Evolutionary conservation across 2,329 filamentous ascomycete species (phyloP), one percentile per base, ranked within the genome.

Genomic region (Xylariaceae sp.): DNA sequence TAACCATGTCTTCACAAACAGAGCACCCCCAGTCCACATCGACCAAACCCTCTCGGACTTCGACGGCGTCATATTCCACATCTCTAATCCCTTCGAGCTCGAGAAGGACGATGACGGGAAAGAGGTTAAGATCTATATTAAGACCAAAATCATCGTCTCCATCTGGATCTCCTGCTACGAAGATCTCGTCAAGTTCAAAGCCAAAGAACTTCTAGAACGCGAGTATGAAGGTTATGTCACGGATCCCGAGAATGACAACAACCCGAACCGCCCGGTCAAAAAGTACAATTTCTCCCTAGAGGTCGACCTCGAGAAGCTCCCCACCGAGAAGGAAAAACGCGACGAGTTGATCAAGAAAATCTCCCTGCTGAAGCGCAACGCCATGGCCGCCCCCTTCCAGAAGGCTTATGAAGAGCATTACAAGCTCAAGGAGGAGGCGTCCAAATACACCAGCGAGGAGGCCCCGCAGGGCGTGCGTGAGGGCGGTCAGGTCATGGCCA

Each of bases 31-130:
- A 48, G 80, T 82, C 48, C 89, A 88, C 58, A 95, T 99, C 67
- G 94, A 98, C 72, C 93, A 99, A 75, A 89, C 95, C 53, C 89
- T 96, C 53, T 97, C 92, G 66, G 93, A 99, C 72, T 99, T 99
- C 65, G 94, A 98, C 72, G 92, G 92, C 65, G 93, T 97, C 59
- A 95, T 88, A 57, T 99, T 97, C 72, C 93, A 98, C 70, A 91
- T 98, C 64, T 97, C 92, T 29, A 98, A 93, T 1, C 93, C 92
- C 48, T 90, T 95, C 68, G n/a, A n/a, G n/a, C n/a, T n/a, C n/a
- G n/a, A n/a, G n/a, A n/a, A n/a, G n/a, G n/a, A n/a, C n/a, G n/a
- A n/a, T n/a, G n/a, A n/a, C n/a, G n/a, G n/a, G n/a, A n/a, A n/a
- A n/a, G n/a, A n/a, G n/a, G n/a, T n/a, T n/a, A n/a, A n/a, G n/a